Evolutionary conservation across 2,329 filamentous ascomycete genomes (phyloP), one percentile per base, ranked within the genome.

Genomic region (Neopestalotiopsis clavispora): DNA sequence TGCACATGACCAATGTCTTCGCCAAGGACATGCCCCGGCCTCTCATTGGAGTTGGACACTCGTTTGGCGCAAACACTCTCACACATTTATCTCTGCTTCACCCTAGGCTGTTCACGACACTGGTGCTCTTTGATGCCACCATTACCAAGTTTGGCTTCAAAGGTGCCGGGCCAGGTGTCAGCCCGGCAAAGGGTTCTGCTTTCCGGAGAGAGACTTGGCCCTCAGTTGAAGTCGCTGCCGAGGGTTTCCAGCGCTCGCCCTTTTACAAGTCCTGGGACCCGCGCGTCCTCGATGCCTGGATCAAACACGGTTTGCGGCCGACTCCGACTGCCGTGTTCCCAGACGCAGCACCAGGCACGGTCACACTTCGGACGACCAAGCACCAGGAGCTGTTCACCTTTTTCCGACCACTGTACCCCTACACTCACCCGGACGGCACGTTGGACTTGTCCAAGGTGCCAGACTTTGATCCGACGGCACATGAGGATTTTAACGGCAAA

Each of bases 331-430:
- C 76, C 7, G 75, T 91, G 17, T 87, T 89, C 76, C 88, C 89
- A 0, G 74, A 83, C 7, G 76, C 76, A 13, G 64, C 71, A 66
- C 77, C 77, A 28, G 80, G 81, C 17, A 81, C 85, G 42, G 91
- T 94, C 1, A 95, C 94, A 0, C 85, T 96, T 2, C 88, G 89
- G 1, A 98, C 95, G 0, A 91, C 94, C 0, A 94, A 95, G 75
- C 92, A 97, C 78, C 94, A 97, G 77, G 94, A 97, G 82, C 92
- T 96, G 68, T 91, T 94, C 75, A 94, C 91, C 1, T 96, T 92
- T 78, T 81, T 93, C 71, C 87, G 92, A 0, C 88, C 90, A 0
- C 87, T 87, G 69, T 89, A 80, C 78, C 80, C 82, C 7, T 83
- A 83, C 71, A 78, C 82, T 63, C 80, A 82, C 70, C 66, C 75